A percentile compares a stretch with the other conserved stretches of the same genome.
phyloP scores from a whole-genome alignment of 805 yeast species.

The Candida berthetii region DNA sequence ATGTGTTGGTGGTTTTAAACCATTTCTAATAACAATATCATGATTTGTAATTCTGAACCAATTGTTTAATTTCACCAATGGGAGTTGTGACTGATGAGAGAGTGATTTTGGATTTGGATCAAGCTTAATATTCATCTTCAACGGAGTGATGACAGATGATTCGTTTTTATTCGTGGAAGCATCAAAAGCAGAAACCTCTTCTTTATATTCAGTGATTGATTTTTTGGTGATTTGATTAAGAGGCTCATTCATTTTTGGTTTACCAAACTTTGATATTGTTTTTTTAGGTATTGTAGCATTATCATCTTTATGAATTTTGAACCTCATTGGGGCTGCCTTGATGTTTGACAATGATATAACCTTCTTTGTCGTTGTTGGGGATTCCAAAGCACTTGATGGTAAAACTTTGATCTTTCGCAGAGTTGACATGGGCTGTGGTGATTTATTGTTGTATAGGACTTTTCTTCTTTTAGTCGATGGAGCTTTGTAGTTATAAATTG shows the following conservation, averaged over 20 bases:
- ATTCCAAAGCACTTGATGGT: not conserved
- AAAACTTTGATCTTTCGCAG: not conserved
- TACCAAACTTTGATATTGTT: not conserved
- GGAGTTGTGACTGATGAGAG: conserved; percentile 5
- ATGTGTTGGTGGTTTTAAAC: not conserved
- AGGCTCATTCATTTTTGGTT: not conserved
- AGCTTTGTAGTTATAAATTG: too few species aligned
- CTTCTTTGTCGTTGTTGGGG: not conserved
- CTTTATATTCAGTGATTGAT: not conserved
- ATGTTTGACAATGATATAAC: not conserved
- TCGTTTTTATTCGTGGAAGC: not conserved
- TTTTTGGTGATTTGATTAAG: not conserved
- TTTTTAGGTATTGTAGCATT: not conserved
- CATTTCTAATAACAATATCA: not conserved
- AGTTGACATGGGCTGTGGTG: not conserved
- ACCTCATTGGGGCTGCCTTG: not conserved
- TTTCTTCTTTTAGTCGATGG: too few species aligned
- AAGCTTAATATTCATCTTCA: not conserved
- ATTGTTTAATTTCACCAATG: conserved; percentile 12
- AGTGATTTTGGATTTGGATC: not conserved
- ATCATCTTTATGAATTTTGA: not conserved
- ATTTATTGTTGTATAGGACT: too few species aligned
- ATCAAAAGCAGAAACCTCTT: not conserved
- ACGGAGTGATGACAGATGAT: not conserved
- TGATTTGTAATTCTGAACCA: conserved; percentile 12